Base-by-base conservation (phyloP, 176 grass and related monocot species). In the Alloteropsis semialata region DNA sequence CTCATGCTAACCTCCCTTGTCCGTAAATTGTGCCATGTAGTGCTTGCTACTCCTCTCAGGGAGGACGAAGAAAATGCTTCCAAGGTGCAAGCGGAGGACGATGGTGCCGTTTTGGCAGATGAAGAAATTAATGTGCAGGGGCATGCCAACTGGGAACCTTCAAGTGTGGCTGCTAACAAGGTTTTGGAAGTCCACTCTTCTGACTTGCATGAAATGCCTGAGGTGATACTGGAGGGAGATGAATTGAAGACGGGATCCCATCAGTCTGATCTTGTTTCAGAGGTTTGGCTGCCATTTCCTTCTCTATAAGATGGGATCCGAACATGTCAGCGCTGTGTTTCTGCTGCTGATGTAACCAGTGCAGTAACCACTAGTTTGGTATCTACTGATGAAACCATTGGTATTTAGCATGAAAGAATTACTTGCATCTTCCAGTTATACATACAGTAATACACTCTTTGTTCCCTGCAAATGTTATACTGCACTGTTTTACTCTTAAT, bases 61-160 rank as follows among this genome's bases (percentile, higher is more conserved):
- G 57, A 48, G 67, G 57, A 86, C 33, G 65, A 72, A 0, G 56
- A 65, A 65, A 73, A 78, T 78, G 48, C 57, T 82, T 90, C 74
- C 14, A 46, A 41, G 58, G 38, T 73, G 28, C 57, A 15, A 39
- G 21, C 30, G 19, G 79, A 77, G 58, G 57, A 82, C 19, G 39
- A 19, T 66, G 49, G 0, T 21, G 8, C 79, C 59, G 39, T 65
- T 82, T 72, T 60, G 74, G 58, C 19, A 1, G n/a, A 66, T 59
- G 65, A 73, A 74, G 46, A 57, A 82, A 82, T n/a, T 28, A 59
- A 64, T 38, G 29, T 65, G 73, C 78, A 66, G 8, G 88, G 77
- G 61, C 29, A 82, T 32, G 48, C 36, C 51, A 86, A 66, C 30
- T 57, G 64, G 55, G 65, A 21, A 82, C 28, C 11, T 70, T 44